phyloP scores from a whole-genome alignment of 371 early-diverging fungal species.

The Umbelopsis sp. region DNA sequence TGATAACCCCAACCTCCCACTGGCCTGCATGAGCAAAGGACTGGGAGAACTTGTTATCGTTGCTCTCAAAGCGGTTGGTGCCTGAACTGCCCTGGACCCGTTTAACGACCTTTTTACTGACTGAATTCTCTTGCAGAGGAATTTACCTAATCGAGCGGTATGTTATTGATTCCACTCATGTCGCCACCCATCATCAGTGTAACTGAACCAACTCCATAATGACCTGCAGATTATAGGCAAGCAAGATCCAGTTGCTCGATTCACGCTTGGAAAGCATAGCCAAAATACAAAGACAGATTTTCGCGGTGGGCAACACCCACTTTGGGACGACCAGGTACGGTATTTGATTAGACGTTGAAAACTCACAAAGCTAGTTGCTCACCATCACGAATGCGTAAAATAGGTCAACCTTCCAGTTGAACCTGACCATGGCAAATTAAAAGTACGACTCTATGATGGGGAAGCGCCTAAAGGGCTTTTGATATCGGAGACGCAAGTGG shows the following conservation, averaged over 20 bases:
- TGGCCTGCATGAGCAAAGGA: constrained; percentile 24
- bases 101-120: neutral
- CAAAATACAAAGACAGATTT: constrained; percentile 47
- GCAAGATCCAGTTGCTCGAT: constrained; percentile 53
- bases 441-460: constrained; percentile 49
- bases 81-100: neutral
- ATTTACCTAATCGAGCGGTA: constrained; percentile 55
- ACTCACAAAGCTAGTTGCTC: neutral
- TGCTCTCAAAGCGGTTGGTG: constrained; percentile 51
- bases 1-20: neutral
- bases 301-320: constrained; percentile 53
- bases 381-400: neutral
- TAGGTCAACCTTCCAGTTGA: constrained; percentile 51
- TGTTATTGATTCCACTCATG: neutral
- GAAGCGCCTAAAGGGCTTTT: constrained; percentile 54
- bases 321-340: constrained; percentile 59
- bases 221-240: constrained; percentile 41
- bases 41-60: constrained; percentile 52
- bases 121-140: constrained; percentile 30
- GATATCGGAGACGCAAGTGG: constrained; percentile 67
- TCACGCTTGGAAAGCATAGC: constrained; percentile 43
- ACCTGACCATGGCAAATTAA: constrained; percentile 37
- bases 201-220: neutral
- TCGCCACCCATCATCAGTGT: neutral
- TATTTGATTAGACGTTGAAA: neutral